These are phyloP conservation scores for Ricinus communis DNA, from an alignment of 345 rosid species.

Conservation along the genomic window DNA sequence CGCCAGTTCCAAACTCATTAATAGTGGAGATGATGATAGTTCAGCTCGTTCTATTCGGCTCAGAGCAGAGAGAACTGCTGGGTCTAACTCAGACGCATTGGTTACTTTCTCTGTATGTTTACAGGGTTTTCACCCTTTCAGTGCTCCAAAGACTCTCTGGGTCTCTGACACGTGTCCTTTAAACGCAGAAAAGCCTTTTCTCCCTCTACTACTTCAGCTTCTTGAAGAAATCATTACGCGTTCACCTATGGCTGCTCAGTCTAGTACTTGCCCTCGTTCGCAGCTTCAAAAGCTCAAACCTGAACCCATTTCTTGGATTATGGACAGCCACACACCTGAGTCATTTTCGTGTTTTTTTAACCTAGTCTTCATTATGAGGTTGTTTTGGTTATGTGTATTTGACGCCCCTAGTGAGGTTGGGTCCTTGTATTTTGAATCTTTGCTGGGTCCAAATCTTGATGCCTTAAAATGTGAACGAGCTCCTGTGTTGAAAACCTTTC, in stretches of 20 bases:
- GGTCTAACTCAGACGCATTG: conserved; percentile 29
- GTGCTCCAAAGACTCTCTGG: conserved; percentile 49
- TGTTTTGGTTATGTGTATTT: conserved; percentile 71
- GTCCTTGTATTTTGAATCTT: conserved; percentile 59
- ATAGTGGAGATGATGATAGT: background rate
- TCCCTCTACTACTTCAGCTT: conserved; percentile 71
- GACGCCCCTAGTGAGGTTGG: conserved; percentile 74
- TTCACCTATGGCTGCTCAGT: conserved; percentile 49
- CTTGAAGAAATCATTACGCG: conserved; percentile 62
- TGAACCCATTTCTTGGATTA: conserved; percentile 70
- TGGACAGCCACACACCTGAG: conserved; percentile 77
- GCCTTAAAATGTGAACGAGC: conserved; percentile 38
- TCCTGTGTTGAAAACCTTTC: conserved; percentile 63
- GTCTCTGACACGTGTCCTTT: conserved; percentile 66
- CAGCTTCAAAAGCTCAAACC: conserved; percentile 59
- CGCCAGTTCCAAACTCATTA: conserved; percentile 27
- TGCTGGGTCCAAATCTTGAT: conserved; percentile 60
- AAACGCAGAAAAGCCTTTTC: conserved; percentile 68
- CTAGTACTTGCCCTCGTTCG: conserved; percentile 56
- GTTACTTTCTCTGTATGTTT: conserved; percentile 45
- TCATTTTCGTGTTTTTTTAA: conserved; percentile 72
- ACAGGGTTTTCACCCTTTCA: conserved; percentile 41
- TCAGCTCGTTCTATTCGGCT: conserved; percentile 50
- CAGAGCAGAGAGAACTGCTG: conserved; percentile 44
- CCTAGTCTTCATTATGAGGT: conserved; percentile 57